A percentile compares a stretch with the other conserved stretches of the same genome.
Evolutionary conservation across 768 basidiomycete species (phyloP).

Genomic region (Rhizopogon rudus): DNA sequence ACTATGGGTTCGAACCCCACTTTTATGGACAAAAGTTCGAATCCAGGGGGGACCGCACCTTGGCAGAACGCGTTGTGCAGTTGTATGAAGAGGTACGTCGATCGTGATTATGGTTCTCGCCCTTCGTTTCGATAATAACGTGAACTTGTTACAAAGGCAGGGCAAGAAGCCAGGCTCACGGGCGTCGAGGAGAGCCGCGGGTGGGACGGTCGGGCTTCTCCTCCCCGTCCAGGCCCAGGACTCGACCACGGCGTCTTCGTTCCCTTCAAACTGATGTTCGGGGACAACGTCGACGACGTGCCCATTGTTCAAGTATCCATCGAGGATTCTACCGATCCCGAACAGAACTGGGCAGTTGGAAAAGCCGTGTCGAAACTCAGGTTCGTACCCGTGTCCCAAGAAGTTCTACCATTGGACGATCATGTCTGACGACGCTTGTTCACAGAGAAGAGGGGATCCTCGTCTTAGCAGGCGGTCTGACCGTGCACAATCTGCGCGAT

Average conservation of each 20-base stretch:
- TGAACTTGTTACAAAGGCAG: constrained; percentile 34
- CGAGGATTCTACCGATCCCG: constrained; percentile 52
- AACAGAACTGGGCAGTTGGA: constrained; percentile 61
- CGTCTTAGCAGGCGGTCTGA: constrained; percentile 66
- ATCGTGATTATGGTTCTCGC: neutral
- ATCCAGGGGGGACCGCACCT: constrained; percentile 53
- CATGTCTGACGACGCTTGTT: neutral
- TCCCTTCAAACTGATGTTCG: constrained; percentile 78
- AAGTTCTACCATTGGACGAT: neutral
- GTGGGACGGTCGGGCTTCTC: constrained; percentile 58
- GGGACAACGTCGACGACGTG: constrained; percentile 51
- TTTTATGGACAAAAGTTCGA: constrained; percentile 64
- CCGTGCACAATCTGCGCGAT: constrained; percentile 63
- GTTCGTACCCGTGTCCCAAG: constrained; percentile 25
- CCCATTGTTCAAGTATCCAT: constrained; percentile 73
- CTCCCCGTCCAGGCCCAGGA: constrained; percentile 42
- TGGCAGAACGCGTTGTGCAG: constrained; percentile 57
- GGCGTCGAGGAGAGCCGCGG: constrained; percentile 52
- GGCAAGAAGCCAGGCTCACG: constrained; percentile 46
- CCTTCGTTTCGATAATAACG: neutral
- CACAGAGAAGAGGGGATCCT: constrained; percentile 60
- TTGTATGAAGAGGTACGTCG: constrained; percentile 46
- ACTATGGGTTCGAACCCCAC: constrained; percentile 59
- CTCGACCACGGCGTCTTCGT: constrained; percentile 80
- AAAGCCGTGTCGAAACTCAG: constrained; percentile 55